Evolutionary conservation across 176 grass and related monocot species (phyloP).

Genomic region (Oryza meyeriana): DNA sequence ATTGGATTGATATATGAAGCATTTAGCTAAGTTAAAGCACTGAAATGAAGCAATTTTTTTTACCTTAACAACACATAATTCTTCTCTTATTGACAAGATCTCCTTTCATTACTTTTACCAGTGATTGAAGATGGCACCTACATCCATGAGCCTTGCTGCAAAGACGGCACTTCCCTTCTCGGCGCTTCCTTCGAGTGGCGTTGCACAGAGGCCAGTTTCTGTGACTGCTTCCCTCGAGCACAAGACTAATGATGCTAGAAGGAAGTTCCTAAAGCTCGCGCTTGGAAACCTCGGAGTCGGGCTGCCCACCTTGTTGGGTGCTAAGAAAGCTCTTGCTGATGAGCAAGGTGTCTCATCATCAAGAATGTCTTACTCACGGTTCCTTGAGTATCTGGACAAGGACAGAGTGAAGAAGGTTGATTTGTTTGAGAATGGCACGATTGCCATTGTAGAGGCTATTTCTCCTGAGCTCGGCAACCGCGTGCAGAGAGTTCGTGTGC

Average conservation of each 20-base stretch:
- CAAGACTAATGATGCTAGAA: constrained; percentile 55
- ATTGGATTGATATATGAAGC: background rate
- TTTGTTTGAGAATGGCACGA: constrained; percentile 89
- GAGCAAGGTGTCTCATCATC: constrained; percentile 92
- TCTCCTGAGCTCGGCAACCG: constrained; percentile 94
- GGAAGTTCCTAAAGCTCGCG: constrained; percentile 82
- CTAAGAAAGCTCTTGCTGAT: constrained; percentile 72
- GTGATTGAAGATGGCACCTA: constrained; percentile 61
- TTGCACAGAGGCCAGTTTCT: constrained; percentile 43
- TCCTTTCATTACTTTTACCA: background rate
- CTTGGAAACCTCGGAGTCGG: constrained; percentile 70
- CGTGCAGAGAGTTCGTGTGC: constrained; percentile 89
- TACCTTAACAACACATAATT: background rate
- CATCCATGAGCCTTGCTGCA: constrained; percentile 55
- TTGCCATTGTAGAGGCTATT: constrained; percentile 90
- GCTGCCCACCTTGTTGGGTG: constrained; percentile 53
- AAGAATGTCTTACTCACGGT: constrained; percentile 96
- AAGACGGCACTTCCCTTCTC: constrained; percentile 45
- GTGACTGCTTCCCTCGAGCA: constrained; percentile 65
- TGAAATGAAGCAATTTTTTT: background rate
- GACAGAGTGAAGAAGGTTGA: constrained; percentile 93
- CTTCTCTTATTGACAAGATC: background rate
- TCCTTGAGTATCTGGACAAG: constrained; percentile 97
- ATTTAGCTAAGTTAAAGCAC: background rate
- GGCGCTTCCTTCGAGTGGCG: constrained; percentile 43